Base-by-base conservation (phyloP, 2,329 filamentous ascomycete species). In the Nectriaceae sp. region DNA sequence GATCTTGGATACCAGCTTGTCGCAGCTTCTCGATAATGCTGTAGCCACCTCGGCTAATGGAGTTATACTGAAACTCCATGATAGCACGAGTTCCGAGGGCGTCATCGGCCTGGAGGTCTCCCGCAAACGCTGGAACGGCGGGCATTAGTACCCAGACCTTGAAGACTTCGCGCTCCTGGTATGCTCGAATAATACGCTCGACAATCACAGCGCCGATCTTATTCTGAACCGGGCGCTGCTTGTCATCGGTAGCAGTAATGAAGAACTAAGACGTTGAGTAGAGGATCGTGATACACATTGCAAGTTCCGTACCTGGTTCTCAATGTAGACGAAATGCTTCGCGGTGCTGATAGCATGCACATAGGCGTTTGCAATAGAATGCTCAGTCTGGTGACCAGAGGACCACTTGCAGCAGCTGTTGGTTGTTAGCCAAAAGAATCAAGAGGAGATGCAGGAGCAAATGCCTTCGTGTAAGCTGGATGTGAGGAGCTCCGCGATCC, bases 281-380 rank as follows among this genome's bases (percentile, higher is more conserved):
- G 21, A 21, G 37, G 20, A 4, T 8, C 15, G 1, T 2, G 1
- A 16, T 5, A 41, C 2, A 5, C 0, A n/a, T 2, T 2, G 11
- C 4, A 8, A n/a, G 5, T 5, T 3, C 3, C 63, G 47, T 61
- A 76, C 77, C 65, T 82, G 85, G 61, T 92, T 91, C 66, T 92
- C 88, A 29, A 92, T 90, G 67, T 91, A 92, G 49, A 92, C 70
- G 62, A 87, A 91, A 64, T 90, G 84, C 62, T 84, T 73, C 16
- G 85, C 85, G 41, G 84, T 83, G 31, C 72, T 75, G 58, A 91
- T 91, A 21, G 84, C 78, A 37, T 87, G 78, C 26, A 88, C 83
- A 63, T 96, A 96, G 1, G 91, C 91, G 64, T 93, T 92, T 52
- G 86, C 83, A 53, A 97, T 93, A 1, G 90, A 96, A 66, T 94